Conservation (phyloP, 208 protist species). For the Leishmania amazonensis region DNA sequence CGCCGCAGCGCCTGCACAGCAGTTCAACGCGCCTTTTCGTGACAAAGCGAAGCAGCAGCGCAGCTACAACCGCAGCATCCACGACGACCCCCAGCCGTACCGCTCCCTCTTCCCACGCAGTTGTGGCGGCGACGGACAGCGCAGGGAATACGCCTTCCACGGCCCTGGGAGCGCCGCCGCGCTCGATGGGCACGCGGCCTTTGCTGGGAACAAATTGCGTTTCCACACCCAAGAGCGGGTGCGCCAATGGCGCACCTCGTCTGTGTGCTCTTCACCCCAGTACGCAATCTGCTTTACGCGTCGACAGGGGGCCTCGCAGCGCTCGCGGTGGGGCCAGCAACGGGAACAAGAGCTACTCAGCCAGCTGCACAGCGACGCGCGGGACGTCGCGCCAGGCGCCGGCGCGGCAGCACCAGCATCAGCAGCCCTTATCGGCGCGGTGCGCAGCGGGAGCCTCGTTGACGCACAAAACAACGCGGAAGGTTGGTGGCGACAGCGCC, state of each 20-base stretch:
- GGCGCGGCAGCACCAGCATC: background rate
- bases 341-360: background rate
- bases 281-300: background rate
- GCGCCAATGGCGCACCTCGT: background rate
- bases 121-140: background rate
- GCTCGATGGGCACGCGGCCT: conserved; percentile 14
- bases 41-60: conserved; percentile 1
- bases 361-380: background rate
- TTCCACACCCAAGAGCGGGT: background rate
- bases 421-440: conserved; percentile 3
- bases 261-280: conserved; percentile 13
- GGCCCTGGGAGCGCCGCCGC: conserved; percentile 3
- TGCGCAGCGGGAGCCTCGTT: background rate
- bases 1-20: background rate
- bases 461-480: conserved; percentile 12
- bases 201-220: conserved; percentile 8
- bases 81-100: background rate
- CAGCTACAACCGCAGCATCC: background rate
- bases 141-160: background rate
- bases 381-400: background rate
- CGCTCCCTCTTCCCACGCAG: background rate
- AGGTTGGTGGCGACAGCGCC: background rate
- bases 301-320: conserved; percentile 1
- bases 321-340: conserved; percentile 4
- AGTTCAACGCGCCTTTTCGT: background rate